Conservation (phyloP, 495 filamentous ascomycete species). For the Evansstolkia leycettana region DNA sequence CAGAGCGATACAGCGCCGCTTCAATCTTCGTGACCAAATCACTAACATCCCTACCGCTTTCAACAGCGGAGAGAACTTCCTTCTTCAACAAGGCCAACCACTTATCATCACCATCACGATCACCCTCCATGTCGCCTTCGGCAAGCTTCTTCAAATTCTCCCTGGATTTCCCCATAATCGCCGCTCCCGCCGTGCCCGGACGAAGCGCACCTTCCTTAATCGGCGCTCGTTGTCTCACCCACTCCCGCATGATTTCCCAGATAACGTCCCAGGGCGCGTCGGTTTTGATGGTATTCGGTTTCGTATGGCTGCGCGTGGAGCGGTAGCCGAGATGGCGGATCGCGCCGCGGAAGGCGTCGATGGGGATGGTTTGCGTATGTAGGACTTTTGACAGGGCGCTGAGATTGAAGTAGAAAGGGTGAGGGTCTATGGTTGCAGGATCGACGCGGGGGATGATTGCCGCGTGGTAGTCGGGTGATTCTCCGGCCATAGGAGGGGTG, state of each 20-base stretch:
- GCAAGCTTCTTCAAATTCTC: conserved; percentile 10
- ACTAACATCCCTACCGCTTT: conserved; percentile 21
- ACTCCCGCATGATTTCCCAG: conserved; percentile 92
- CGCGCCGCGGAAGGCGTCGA: conserved; percentile 65
- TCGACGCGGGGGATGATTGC: conserved; percentile 31
- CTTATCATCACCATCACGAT: conserved; percentile 7
- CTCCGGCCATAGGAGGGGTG: conserved; percentile 6
- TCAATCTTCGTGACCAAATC: conserved; percentile 33
- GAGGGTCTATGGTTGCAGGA: conserved; percentile 46
- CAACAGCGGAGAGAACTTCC: conserved; percentile 21
- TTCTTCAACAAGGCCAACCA: conserved; percentile 20
- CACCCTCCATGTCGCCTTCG: conserved; percentile 3
- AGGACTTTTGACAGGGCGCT: conserved; percentile 56
- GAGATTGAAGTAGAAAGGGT: conserved; percentile 84
- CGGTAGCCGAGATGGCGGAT: conserved; percentile 68
- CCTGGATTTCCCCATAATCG: conserved; percentile 41
- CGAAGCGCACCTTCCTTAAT: conserved; percentile 59
- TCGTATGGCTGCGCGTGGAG: conserved; percentile 72
- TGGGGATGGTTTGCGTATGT: conserved; percentile 61
- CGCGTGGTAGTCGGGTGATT: conserved; percentile 11
- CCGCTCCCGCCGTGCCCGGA: conserved; percentile 54
- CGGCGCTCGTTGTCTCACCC: conserved; percentile 64
- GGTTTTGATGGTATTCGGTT: conserved; percentile 79
- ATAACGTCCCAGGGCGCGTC: conserved; percentile 79
- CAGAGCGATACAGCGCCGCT: conserved; percentile 31